Base-by-base conservation (phyloP, 164 flowering plant genomes). In the Cinnamomum chago region DNA sequence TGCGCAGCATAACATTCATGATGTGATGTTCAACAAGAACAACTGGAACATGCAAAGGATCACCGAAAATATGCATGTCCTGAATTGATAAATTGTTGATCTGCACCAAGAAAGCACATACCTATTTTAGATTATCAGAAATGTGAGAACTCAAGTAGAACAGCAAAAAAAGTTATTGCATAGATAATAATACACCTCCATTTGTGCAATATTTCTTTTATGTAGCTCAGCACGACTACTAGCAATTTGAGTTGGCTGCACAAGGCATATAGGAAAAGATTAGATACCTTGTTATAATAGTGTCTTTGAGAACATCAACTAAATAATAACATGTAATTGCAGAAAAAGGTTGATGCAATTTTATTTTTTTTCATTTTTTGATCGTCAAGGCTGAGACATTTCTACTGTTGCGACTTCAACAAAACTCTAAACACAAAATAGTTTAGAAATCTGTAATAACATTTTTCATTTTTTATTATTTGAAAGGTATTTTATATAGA, bases 211-310 rank as follows among this genome's bases (percentile, higher is more conserved):
- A 87, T 97, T 92, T 74, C 93, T 87, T 28, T 98, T 86, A 79
- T 93, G 99, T 79, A 89, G 97, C 74, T 93, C 99, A 77, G 98
- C 99, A 67, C 98, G 94, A 74, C 81, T 80, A 23, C 88, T 83
- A 70, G 97, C 92, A 81, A 83, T 67, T 75, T 92, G 93, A 18
- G 85, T 81, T 81, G 94, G 97, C 99, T 95, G 91, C 74, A 84
- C 7, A 78, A n/a, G 65, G 22, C 72, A 72, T 13, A 62, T 15
- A 78, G 73, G 67, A 68, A 58, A 74, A 68, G 7, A 28, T 62
- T 62, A 50, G 27, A 75, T 58, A 23, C 77, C 72, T 62, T 62
- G 30, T 18, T 24, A 22, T 30, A 27, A 70, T 28, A 50, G 20
- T 27, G 35, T 23, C 47, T 24, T 25, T 9, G 11, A 22, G 17